Conservation (phyloP, 176 grass and related monocot species). For the Oryza punctata region DNA sequence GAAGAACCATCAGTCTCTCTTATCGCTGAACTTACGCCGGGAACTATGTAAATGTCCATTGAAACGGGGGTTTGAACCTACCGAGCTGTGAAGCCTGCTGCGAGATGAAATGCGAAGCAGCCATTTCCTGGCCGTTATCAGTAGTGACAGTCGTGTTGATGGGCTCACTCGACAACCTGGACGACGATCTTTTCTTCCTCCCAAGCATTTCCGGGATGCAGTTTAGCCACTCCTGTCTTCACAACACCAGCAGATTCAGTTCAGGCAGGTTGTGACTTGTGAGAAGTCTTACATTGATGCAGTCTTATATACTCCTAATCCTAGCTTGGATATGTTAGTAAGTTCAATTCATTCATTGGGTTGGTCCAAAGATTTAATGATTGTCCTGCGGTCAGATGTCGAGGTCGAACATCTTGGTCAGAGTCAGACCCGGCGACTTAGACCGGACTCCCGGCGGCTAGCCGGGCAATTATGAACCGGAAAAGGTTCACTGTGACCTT, state of each 20-base stretch:
- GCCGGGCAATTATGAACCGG: not conserved
- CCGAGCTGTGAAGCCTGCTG: conserved; percentile 29
- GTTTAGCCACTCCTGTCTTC: not conserved
- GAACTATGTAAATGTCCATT: not conserved
- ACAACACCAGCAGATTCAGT: not conserved
- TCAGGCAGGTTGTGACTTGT: not conserved
- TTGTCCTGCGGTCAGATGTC: conserved; percentile 8
- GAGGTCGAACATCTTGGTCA: not conserved
- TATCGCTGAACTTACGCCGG: not conserved
- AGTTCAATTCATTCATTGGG: not conserved
- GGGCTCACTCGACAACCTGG: not conserved
- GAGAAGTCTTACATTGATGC: not conserved
- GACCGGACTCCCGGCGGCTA: conserved; percentile 9
- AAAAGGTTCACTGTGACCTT: not conserved
- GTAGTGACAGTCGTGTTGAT: not conserved
- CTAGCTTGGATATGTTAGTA: not conserved
- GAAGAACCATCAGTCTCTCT: not conserved
- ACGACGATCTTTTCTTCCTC: conserved; percentile 3
- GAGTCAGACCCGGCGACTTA: conserved; percentile 29
- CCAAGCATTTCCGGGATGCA: conserved; percentile 3
- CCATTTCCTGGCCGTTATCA: not conserved
- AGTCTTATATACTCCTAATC: not conserved
- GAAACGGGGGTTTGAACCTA: not conserved
- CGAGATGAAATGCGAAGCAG: conserved; percentile 39
- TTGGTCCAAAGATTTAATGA: not conserved